Evolutionary conservation across 2,329 filamentous ascomycete species (phyloP).

Genomic region (Dothistroma pini): DNA sequence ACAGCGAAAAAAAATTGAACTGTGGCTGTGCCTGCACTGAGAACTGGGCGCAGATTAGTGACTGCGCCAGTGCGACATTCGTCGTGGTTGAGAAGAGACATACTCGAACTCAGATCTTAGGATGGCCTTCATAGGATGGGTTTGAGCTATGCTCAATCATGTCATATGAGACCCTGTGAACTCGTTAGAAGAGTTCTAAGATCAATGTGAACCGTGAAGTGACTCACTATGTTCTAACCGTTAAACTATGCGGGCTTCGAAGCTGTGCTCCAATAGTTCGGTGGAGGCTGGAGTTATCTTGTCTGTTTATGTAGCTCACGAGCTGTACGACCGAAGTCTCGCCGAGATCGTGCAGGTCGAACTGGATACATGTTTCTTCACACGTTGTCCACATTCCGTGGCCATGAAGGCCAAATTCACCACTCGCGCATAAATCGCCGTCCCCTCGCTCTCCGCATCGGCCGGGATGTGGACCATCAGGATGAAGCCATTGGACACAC

Average conservation of each 20-base stretch:
- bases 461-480: neutral
- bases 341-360: neutral
- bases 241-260: conserved; percentile 1
- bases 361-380: no score
- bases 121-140: conserved; percentile 3
- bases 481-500: neutral
- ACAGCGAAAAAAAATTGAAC: neutral
- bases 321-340: neutral
- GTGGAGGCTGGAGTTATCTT: neutral
- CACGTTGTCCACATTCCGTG: neutral
- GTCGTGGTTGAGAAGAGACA: neutral
- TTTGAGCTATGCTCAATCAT: conserved; percentile 1
- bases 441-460: neutral
- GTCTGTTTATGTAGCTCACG: neutral
- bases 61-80: neutral
- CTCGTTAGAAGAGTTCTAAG: no score
- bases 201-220: no score
- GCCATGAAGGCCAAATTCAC: neutral
- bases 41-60: neutral
- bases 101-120: conserved; percentile 4
- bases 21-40: neutral
- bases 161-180: neutral
- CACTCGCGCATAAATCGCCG: neutral
- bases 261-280: neutral
- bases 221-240: neutral